A percentile compares a stretch with the other conserved stretches of the same genome.
These are phyloP conservation scores for Hibiscus syriacus DNA, from an alignment of 345 rosid species.

Conservation along the genomic window DNA sequence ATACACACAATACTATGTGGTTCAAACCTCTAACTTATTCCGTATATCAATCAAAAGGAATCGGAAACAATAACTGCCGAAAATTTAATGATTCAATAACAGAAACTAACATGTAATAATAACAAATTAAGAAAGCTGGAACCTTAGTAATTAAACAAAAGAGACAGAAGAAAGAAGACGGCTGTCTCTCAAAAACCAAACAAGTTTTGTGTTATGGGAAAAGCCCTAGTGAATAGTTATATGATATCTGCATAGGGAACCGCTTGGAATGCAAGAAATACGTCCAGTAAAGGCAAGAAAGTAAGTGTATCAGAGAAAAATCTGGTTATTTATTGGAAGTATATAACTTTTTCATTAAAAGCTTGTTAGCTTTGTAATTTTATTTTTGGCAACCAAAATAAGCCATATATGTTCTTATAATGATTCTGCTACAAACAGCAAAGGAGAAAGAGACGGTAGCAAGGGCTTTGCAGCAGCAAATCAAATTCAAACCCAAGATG, in stretches of 20 bases:
- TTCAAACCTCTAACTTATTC: neutral
- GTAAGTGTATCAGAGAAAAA: conserved; percentile 6
- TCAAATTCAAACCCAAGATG: no score
- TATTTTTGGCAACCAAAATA: neutral
- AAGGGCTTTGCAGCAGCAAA: no score
- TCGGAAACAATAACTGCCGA: neutral
- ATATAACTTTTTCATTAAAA: neutral
- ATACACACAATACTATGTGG: neutral
- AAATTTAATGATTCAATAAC: neutral
- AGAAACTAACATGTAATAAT: no score
- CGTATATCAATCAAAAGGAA: neutral
- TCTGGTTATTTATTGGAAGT: neutral
- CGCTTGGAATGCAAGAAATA: neutral
- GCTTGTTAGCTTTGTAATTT: neutral
- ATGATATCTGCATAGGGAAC: neutral
- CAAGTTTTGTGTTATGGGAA: neutral
- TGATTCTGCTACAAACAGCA: no score
- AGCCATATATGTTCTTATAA: neutral
- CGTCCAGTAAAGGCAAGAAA: neutral
- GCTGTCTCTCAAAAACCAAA: neutral
- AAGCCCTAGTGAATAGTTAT: neutral
- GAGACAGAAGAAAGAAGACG: neutral
- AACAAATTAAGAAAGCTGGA: neutral
- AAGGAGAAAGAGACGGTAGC: no score
- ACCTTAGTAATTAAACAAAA: no score